These are phyloP conservation scores for Orbilia oligospora DNA, from an alignment of 2,329 filamentous ascomycete species.

Conservation along the genomic window DNA sequence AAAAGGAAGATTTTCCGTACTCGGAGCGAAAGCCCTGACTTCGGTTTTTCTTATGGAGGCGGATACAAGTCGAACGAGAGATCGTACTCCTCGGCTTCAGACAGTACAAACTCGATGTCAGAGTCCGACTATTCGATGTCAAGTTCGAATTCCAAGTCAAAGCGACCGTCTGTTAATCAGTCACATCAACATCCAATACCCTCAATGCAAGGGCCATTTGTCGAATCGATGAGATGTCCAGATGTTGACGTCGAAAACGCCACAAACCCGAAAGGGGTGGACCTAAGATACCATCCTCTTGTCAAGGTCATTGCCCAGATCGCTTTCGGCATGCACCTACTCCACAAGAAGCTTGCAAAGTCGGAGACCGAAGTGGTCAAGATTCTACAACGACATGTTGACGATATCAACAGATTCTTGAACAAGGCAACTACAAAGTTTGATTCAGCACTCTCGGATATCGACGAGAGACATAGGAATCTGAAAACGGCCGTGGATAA, in stretches of 20 bases:
- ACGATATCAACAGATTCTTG: conserved; percentile 92
- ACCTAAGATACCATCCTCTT: conserved; percentile 86
- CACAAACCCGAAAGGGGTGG: conserved; percentile 81
- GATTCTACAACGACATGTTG: conserved; percentile 91
- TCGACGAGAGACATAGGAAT: conserved; percentile 83
- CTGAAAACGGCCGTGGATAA: conserved; percentile 88
- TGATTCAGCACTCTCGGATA: conserved; percentile 81
- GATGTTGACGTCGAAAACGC: conserved; percentile 80
- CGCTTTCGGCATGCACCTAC: conserved; percentile 89
- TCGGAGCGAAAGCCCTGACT: conserved; percentile 54
- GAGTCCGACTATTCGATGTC: conserved; percentile 31
- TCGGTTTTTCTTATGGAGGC: conserved; percentile 52
- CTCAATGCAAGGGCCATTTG: conserved; percentile 84
- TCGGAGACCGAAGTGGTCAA: conserved; percentile 88
- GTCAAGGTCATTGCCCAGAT: conserved; percentile 93
- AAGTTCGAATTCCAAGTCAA: not conserved
- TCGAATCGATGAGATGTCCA: conserved; percentile 77
- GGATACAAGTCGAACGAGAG: conserved; percentile 47
- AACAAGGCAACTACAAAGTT: conserved; percentile 89
- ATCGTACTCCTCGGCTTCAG: conserved; percentile 59
- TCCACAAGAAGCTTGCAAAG: conserved; percentile 87
- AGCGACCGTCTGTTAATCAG: conserved; percentile 1
- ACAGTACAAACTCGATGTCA: conserved; percentile 52
- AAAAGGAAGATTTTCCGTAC: conserved; percentile 50
- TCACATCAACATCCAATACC: conserved; percentile 78